phyloP scores from a whole-genome alignment of 176 grass and related monocot species.

The Triticum turgidum region DNA sequence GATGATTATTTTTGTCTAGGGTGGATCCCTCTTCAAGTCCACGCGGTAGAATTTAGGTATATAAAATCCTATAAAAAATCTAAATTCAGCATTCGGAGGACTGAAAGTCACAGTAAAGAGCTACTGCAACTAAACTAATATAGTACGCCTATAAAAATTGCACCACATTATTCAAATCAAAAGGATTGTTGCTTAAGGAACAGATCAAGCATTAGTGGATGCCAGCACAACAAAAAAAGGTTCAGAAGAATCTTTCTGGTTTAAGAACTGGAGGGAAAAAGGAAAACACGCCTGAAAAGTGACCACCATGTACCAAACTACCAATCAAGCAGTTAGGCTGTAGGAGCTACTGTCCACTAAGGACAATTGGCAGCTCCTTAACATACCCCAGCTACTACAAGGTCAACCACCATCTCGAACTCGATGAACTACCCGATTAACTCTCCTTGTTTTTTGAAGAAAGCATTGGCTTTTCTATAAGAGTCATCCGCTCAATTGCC shows the following conservation, averaged over 20 bases:
- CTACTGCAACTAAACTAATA: constrained; percentile 13
- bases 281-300: constrained; percentile 46
- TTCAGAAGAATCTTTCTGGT: constrained; percentile 37
- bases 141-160: constrained; percentile 19
- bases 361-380: constrained; percentile 28
- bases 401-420: constrained; percentile 13
- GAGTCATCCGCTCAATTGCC: not conserved
- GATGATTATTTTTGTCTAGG: constrained; percentile 30
- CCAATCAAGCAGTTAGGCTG: constrained; percentile 35
- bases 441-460: too few relatives aligned
- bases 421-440: not conserved
- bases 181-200: constrained; percentile 39
- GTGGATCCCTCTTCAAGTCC: constrained; percentile 22
- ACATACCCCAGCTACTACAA: constrained; percentile 11
- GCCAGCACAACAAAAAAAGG: constrained; percentile 29
- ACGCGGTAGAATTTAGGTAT: not conserved
- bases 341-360: constrained; percentile 22
- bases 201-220: constrained; percentile 33
- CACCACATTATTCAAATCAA: not conserved
- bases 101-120: constrained; percentile 25
- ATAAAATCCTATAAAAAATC: not conserved
- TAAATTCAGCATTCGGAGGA: not conserved
- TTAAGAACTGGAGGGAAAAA: constrained; percentile 37
- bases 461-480: not conserved
- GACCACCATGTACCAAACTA: constrained; percentile 10